Percentiles rank a stretch among this genome's conserved stretches.
Conservation (phyloP, 768 basidiomycete species). For the Termitomyces sp. region DNA sequence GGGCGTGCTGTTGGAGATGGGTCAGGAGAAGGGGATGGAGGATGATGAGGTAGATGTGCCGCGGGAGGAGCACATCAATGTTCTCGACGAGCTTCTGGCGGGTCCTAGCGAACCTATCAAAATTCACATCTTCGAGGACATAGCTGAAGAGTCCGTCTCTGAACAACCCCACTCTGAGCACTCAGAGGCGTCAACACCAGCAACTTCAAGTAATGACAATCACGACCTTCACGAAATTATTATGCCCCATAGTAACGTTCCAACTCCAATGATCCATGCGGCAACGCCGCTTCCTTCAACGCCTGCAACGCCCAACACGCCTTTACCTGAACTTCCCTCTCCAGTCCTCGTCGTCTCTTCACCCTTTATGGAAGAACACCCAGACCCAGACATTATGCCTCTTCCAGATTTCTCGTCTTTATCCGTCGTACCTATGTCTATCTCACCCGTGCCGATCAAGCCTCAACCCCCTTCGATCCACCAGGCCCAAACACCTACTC, state of each 20-base stretch:
- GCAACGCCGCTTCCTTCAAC: conserved; percentile 7
- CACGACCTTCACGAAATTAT: conserved; percentile 6
- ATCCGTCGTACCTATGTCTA: conserved; percentile 9
- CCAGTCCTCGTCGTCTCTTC: background rate
- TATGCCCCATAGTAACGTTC: background rate
- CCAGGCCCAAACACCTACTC: conserved; percentile 36
- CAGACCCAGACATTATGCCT: conserved; percentile 42
- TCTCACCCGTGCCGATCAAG: conserved; percentile 13
- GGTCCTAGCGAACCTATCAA: conserved; percentile 3
- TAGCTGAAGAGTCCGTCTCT: background rate
- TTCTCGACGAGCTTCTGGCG: conserved; percentile 6
- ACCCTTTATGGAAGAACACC: conserved; percentile 18
- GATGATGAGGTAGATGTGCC: background rate
- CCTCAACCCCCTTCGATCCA: background rate
- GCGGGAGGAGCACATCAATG: background rate
- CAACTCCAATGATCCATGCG: conserved; percentile 1
- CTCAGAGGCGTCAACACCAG: background rate
- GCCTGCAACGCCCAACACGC: conserved; percentile 6
- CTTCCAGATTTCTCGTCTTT: conserved; percentile 24
- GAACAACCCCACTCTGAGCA: background rate
- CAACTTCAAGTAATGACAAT: conserved; percentile 7
- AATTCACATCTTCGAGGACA: conserved; percentile 6
- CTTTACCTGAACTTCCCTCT: conserved; percentile 3
- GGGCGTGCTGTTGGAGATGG: background rate
- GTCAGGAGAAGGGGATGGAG: background rate